Evolutionary conservation across 495 filamentous ascomycete species (phyloP).

Genomic region (Zalerion maritima): DNA sequence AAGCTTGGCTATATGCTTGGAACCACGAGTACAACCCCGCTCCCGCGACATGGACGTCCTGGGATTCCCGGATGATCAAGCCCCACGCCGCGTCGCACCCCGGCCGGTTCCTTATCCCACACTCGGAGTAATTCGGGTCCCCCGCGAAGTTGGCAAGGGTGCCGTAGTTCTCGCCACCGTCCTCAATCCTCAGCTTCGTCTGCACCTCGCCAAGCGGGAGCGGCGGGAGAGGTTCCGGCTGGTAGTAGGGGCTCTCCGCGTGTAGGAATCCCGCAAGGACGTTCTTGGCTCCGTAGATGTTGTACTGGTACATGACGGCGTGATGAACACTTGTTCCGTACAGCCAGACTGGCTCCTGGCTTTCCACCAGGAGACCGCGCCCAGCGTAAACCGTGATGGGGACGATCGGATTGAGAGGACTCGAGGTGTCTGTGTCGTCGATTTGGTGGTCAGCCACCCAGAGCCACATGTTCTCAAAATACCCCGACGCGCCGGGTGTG

Average conservation of each 20-base stretch:
- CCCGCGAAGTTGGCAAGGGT: slow-evolving; percentile 7
- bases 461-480: slow-evolving; percentile 50
- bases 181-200: no score
- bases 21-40: slow-evolving; percentile 17
- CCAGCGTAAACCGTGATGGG: slow-evolving; percentile 46
- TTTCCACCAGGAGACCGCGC: slow-evolving; percentile 38
- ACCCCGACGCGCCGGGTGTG: slow-evolving; percentile 39
- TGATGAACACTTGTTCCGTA: slow-evolving; percentile 61
- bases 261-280: slow-evolving; percentile 55
- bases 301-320: slow-evolving; percentile 59
- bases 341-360: slow-evolving; percentile 31
- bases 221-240: slow-evolving; percentile 47
- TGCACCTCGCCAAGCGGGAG: slow-evolving; percentile 16
- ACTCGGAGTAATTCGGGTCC: slow-evolving; percentile 7
- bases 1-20: slow-evolving; percentile 3
- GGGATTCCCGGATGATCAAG: slow-evolving; percentile 7
- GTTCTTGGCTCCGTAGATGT: slow-evolving; percentile 44
- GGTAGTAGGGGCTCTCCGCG: slow-evolving; percentile 62
- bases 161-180: no score
- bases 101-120: slow-evolving; percentile 1
- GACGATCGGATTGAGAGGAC: slow-evolving; percentile 1
- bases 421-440: slow-evolving; percentile 5
- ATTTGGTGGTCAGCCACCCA: slow-evolving; percentile 52
- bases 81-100: slow-evolving; percentile 14
- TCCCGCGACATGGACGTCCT: slow-evolving; percentile 9